Conservation (phyloP, 345 rosid genomes). For the Gossypium sturtianum region DNA sequence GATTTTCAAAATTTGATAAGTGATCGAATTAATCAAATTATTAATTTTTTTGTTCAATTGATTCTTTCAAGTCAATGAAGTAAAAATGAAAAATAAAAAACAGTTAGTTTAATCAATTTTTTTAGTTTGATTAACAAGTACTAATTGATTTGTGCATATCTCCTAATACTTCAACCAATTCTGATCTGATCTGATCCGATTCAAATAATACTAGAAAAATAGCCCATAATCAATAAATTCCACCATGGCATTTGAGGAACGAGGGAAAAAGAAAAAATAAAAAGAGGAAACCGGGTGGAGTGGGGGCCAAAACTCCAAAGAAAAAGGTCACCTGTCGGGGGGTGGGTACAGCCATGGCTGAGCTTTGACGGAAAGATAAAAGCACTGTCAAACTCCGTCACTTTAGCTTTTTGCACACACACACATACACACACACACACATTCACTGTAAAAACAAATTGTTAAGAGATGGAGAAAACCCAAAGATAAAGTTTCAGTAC, state of each 20-base stretch:
- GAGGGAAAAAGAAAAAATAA: too few relatives aligned
- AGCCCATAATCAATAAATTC: not conserved
- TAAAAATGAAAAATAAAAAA: too few relatives aligned
- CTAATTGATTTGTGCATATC: too few relatives aligned
- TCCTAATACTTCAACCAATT: too few relatives aligned
- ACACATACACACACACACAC: not conserved
- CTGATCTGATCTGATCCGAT: not conserved
- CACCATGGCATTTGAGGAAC: too few relatives aligned
- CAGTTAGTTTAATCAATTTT: too few relatives aligned
- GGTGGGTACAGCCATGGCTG: not conserved
- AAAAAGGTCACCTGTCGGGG: not conserved
- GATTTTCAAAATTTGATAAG: too few relatives aligned
- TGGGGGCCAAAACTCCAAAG: slow-evolving; percentile 10
- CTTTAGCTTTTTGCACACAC: slow-evolving; percentile 6
- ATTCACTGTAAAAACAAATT: not conserved
- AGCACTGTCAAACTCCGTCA: slow-evolving; percentile 27
- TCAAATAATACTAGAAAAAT: too few relatives aligned
- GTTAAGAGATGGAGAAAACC: not conserved
- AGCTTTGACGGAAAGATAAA: slow-evolving; percentile 21
- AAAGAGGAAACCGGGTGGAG: not conserved
- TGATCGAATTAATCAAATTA: too few relatives aligned
- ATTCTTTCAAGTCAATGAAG: too few relatives aligned
- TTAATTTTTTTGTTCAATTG: too few relatives aligned
- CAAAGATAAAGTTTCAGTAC: not conserved
- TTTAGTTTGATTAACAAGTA: too few relatives aligned